Conservation (phyloP, 768 basidiomycete species). For the Myochromella boudieri region DNA sequence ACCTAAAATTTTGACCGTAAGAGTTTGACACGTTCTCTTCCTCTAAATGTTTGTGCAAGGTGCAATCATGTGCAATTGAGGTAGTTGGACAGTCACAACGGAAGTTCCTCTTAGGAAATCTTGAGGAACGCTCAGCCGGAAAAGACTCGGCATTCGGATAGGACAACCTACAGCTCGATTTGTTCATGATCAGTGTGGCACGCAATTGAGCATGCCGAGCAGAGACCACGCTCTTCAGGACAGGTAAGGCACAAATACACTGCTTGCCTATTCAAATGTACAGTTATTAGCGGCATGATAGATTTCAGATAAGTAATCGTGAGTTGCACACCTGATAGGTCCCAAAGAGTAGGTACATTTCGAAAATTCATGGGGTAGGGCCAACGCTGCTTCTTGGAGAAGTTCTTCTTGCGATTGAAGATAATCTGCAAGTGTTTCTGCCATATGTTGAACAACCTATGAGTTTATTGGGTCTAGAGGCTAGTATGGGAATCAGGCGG, state of each 20-base stretch:
- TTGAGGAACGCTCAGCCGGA: slow-evolving; percentile 17
- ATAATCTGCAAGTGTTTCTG: slow-evolving; percentile 42
- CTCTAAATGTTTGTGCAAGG: slow-evolving; percentile 55
- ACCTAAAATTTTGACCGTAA: slow-evolving; percentile 76
- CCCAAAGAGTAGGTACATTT: slow-evolving; percentile 65
- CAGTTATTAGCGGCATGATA: too few relatives aligned
- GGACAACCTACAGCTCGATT: slow-evolving; percentile 58
- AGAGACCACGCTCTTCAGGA: slow-evolving; percentile 64
- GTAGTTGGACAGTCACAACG: slow-evolving; percentile 84
- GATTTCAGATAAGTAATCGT: too few relatives aligned
- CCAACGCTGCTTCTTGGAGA: slow-evolving; percentile 51
- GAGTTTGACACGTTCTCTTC: slow-evolving; percentile 56
- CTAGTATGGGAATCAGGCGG: too few relatives aligned
- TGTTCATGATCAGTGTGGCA: slow-evolving; percentile 89
- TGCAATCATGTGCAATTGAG: slow-evolving; percentile 59
- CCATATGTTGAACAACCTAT: slow-evolving; percentile 1
- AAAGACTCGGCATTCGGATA: slow-evolving; percentile 6
- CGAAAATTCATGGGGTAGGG: slow-evolving; percentile 64
- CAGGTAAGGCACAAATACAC: slow-evolving; percentile 83
- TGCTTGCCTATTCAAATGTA: slow-evolving; percentile 69
- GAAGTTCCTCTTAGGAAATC: slow-evolving; percentile 81
- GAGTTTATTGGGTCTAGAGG: too few relatives aligned
- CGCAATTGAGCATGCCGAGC: slow-evolving; percentile 82
- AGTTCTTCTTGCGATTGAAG: slow-evolving; percentile 49
- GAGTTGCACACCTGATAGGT: slow-evolving; percentile 40